phyloP scores from a whole-genome alignment of 495 filamentous ascomycete genomes.

The Umbilicaria muhlenbergii region DNA sequence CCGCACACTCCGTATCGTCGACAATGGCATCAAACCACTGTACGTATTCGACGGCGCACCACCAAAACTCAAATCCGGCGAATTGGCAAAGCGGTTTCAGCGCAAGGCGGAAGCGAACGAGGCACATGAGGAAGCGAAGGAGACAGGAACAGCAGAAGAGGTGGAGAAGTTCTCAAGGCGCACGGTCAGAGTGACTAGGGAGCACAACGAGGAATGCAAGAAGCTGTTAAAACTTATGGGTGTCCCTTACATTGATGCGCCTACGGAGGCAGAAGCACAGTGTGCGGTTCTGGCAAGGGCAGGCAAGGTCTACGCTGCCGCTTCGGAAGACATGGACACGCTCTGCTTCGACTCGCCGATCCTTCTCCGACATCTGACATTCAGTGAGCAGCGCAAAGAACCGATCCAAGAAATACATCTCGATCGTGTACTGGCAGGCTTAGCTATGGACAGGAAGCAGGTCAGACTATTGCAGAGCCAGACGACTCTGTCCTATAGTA shows the following conservation, averaged over 20 bases:
- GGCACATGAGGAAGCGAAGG: slow-evolving; percentile 84
- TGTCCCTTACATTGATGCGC: slow-evolving; percentile 85
- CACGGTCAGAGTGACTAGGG: slow-evolving; percentile 85
- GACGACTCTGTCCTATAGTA: background rate
- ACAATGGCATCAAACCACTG: slow-evolving; percentile 95
- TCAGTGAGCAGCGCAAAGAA: slow-evolving; percentile 92
- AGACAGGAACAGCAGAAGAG: slow-evolving; percentile 92
- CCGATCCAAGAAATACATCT: slow-evolving; percentile 92
- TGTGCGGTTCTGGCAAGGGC: slow-evolving; percentile 82
- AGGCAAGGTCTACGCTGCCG: slow-evolving; percentile 91
- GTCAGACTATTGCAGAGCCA: slow-evolving; percentile 22
- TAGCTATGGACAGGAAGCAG: slow-evolving; percentile 75
- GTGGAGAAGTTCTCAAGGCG: slow-evolving; percentile 94
- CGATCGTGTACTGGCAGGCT: slow-evolving; percentile 64
- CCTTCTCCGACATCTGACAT: slow-evolving; percentile 82
- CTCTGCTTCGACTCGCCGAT: slow-evolving; percentile 90
- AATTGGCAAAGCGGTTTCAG: slow-evolving; percentile 83
- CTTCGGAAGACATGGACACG: slow-evolving; percentile 98
- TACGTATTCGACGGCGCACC: slow-evolving; percentile 97
- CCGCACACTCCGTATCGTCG: slow-evolving; percentile 91
- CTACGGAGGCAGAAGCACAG: slow-evolving; percentile 94
- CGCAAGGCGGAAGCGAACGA: slow-evolving; percentile 81
- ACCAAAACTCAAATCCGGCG: slow-evolving; percentile 91
- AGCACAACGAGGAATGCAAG: slow-evolving; percentile 94
- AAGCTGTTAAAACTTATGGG: slow-evolving; percentile 84